These are phyloP conservation scores for Erythrobasidium hasegawianum DNA, from an alignment of 1,284 basidiomycete genomes.

Conservation along the genomic window DNA sequence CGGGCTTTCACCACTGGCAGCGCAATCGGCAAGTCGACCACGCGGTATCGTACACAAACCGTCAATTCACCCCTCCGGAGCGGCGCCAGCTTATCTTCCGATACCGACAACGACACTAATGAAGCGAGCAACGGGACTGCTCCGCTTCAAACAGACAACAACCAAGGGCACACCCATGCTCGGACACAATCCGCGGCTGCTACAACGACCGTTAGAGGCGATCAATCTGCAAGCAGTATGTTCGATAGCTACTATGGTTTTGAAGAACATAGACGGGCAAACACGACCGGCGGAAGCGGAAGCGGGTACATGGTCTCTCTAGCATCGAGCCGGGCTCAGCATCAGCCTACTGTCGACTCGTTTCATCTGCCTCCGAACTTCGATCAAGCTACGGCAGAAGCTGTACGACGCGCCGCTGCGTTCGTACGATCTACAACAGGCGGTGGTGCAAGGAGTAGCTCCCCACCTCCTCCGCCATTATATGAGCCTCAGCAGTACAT, in stretches of 20 bases:
- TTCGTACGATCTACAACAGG: conserved; percentile 3
- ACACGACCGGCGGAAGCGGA: neutral
- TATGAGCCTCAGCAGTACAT: neutral
- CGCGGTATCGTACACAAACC: neutral
- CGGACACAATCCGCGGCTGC: neutral
- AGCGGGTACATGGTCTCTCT: neutral
- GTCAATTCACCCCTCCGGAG: neutral
- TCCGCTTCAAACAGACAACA: neutral
- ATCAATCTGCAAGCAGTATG: neutral
- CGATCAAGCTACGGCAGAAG: conserved; percentile 15
- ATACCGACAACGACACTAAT: neutral
- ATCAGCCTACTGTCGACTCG: neutral
- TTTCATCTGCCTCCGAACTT: conserved; percentile 3
- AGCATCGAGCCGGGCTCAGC: no score
- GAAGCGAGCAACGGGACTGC: no score
- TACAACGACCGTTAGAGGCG: neutral
- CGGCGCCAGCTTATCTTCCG: neutral
- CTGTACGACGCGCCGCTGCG: conserved; percentile 24
- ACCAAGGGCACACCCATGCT: no score
- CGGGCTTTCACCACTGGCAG: no score
- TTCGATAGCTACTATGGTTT: neutral
- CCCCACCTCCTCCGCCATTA: neutral
- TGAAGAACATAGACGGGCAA: neutral
- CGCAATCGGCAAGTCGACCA: neutral
- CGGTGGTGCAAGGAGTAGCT: neutral